Percentiles rank a stretch among this genome's conserved stretches.
Conservation (phyloP, 345 rosid species). For the Xanthoceras sorbifolium region DNA sequence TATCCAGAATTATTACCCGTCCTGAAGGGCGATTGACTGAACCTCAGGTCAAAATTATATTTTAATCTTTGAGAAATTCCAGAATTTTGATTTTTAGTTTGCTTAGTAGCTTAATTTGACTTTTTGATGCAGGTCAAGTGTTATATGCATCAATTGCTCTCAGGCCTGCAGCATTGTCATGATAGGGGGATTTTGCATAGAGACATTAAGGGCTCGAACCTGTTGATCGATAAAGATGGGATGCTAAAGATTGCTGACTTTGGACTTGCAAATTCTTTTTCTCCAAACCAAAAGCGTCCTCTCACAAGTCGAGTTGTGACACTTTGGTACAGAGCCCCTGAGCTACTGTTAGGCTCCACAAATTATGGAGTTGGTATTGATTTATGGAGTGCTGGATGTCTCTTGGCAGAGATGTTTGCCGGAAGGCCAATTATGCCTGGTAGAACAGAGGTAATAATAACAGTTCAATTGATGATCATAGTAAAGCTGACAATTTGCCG, state of each 20-base stretch:
- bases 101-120: slow-evolving; percentile 3
- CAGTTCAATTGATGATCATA: neutral
- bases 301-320: slow-evolving; percentile 66
- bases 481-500: neutral
- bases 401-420: slow-evolving; percentile 64
- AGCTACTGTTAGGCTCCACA: slow-evolving; percentile 59
- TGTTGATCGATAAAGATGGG: slow-evolving; percentile 56
- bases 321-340: slow-evolving; percentile 72
- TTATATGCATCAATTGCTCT: slow-evolving; percentile 63
- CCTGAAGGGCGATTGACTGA: slow-evolving; percentile 55
- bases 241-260: slow-evolving; percentile 63
- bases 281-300: slow-evolving; percentile 37
- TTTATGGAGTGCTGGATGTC: slow-evolving; percentile 74
- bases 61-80: neutral
- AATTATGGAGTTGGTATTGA: slow-evolving; percentile 62
- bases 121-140: slow-evolving; percentile 50
- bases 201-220: slow-evolving; percentile 66
- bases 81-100: slow-evolving; percentile 1
- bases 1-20: slow-evolving; percentile 45
- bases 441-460: slow-evolving; percentile 50
- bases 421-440: slow-evolving; percentile 62
- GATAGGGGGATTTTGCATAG: slow-evolving; percentile 61
- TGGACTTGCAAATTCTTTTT: slow-evolving; percentile 57
- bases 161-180: slow-evolving; percentile 63
- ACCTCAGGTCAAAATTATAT: slow-evolving; percentile 47